phyloP scores from a whole-genome alignment of 2,329 filamentous ascomycete genomes.

The Clonostachys rosea region DNA sequence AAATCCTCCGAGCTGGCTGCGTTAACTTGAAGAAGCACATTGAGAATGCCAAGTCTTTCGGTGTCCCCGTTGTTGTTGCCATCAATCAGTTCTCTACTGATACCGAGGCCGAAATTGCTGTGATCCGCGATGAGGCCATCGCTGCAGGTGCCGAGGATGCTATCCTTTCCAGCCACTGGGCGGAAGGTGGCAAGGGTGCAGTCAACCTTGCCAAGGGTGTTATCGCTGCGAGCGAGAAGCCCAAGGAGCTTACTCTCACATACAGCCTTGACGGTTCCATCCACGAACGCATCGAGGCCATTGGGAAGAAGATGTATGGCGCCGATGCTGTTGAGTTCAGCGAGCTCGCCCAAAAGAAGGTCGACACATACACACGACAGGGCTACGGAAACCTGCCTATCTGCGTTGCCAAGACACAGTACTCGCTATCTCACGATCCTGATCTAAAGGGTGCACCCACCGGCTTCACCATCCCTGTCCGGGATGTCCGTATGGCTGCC shows the following conservation, averaged over 20 bases:
- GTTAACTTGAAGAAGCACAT: slow-evolving; percentile 97
- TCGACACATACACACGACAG: slow-evolving; percentile 89
- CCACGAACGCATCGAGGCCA: slow-evolving; percentile 85
- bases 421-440: slow-evolving; percentile 90
- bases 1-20: slow-evolving; percentile 84
- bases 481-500: slow-evolving; percentile 89
- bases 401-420: slow-evolving; percentile 97
- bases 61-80: slow-evolving; percentile 90
- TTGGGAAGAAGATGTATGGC: slow-evolving; percentile 92
- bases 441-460: slow-evolving; percentile 91
- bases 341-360: slow-evolving; percentile 91
- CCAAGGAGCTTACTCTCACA: slow-evolving; percentile 82
- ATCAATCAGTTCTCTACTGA: slow-evolving; percentile 97
- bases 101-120: slow-evolving; percentile 84
- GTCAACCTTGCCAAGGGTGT: slow-evolving; percentile 85
- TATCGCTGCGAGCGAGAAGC: slow-evolving; percentile 75
- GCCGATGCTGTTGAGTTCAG: slow-evolving; percentile 87
- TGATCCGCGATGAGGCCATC: slow-evolving; percentile 86
- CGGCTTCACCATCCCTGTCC: slow-evolving; percentile 90
- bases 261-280: slow-evolving; percentile 77
- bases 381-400: slow-evolving; percentile 92
- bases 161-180: slow-evolving; percentile 94
- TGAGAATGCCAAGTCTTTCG: slow-evolving; percentile 80
- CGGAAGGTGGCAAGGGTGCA: slow-evolving; percentile 87
- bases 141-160: slow-evolving; percentile 92